These are phyloP conservation scores for Sisymbrium irio DNA, from an alignment of 345 rosid genomes.

Conservation along the genomic window DNA sequence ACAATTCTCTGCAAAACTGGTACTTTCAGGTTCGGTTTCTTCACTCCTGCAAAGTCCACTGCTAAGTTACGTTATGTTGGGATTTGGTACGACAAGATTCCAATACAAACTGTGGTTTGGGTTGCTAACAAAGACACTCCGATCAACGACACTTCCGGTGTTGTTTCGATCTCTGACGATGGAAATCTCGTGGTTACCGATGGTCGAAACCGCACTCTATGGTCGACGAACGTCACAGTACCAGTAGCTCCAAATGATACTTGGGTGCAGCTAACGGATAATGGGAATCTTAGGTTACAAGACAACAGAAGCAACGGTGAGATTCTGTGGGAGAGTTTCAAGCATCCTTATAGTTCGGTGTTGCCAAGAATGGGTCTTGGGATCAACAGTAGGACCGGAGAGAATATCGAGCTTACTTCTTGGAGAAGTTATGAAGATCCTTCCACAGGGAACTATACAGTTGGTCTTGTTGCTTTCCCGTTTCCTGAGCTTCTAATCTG, in stretches of 20 bases:
- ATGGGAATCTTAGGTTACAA: conserved; percentile 52
- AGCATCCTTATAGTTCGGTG: conserved; percentile 37
- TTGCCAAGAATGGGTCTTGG: conserved; percentile 42
- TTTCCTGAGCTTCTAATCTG: conserved; percentile 42
- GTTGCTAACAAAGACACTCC: conserved; percentile 56
- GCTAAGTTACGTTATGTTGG: conserved; percentile 45
- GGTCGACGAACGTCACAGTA: conserved; percentile 52
- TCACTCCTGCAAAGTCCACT: conserved; percentile 44
- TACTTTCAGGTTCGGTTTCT: conserved; percentile 52
- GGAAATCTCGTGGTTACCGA: conserved; percentile 53
- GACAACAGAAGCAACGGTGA: conserved; percentile 26
- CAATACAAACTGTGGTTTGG: conserved; percentile 41
- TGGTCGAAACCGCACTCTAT: conserved; percentile 36
- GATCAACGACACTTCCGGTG: conserved; percentile 43
- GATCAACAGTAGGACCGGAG: conserved; percentile 25
- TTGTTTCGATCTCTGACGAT: conserved; percentile 37
- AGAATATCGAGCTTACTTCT: conserved; percentile 36
- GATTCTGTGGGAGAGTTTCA: conserved; percentile 61
- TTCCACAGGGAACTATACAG: conserved; percentile 44
- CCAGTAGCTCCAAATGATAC: conserved; percentile 21
- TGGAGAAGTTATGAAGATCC: conserved; percentile 60
- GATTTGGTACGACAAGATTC: conserved; percentile 45
- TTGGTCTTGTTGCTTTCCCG: conserved; percentile 23
- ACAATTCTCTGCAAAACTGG: conserved; percentile 36
- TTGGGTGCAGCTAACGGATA: conserved; percentile 42